phyloP scores from a whole-genome alignment of 2,329 filamentous ascomycete genomes.

The Colletotrichum caudatum region DNA sequence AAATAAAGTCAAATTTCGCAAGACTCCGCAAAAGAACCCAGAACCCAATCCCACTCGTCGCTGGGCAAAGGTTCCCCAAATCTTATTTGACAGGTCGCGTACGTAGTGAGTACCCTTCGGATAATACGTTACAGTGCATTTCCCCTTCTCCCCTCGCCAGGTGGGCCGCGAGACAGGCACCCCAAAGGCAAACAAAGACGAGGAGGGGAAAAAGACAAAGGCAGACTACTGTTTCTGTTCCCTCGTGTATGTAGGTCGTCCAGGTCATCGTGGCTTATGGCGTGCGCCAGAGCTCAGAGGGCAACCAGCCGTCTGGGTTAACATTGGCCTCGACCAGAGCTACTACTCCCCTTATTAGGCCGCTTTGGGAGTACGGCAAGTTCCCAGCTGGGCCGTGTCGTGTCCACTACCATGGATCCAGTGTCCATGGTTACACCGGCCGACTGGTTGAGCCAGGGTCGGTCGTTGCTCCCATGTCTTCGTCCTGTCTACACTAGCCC shows the following conservation, averaged over 20 bases:
- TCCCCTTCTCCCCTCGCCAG: conserved; percentile 2
- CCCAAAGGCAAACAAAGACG: neutral
- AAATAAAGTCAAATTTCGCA: neutral
- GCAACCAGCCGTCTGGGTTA: conserved; percentile 17
- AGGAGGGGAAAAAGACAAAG: too few relatives aligned
- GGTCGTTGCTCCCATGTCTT: conserved; percentile 12
- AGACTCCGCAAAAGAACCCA: neutral
- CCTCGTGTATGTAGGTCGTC: neutral
- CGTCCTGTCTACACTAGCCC: conserved; percentile 4
- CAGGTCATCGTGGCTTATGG: conserved; percentile 5
- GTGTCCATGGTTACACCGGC: conserved; percentile 35
- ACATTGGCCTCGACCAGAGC: conserved; percentile 19
- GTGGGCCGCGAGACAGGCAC: conserved; percentile 25
- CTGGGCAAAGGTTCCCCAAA: conserved; percentile 1
- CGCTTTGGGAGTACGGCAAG: conserved; percentile 14
- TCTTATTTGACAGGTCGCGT: neutral
- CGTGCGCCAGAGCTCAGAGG: conserved; percentile 15
- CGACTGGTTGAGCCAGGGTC: conserved; percentile 33
- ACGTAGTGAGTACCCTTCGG: conserved; percentile 11
- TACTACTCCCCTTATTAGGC: conserved; percentile 9
- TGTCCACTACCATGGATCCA: conserved; percentile 24
- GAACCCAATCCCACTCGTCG: conserved; percentile 2
- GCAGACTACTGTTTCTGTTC: neutral
- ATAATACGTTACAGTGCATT: conserved; percentile 42
- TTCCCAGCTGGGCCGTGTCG: conserved; percentile 18